These are phyloP conservation scores for Syzygium aromaticum DNA, from an alignment of 345 rosid genomes.

Conservation along the genomic window DNA sequence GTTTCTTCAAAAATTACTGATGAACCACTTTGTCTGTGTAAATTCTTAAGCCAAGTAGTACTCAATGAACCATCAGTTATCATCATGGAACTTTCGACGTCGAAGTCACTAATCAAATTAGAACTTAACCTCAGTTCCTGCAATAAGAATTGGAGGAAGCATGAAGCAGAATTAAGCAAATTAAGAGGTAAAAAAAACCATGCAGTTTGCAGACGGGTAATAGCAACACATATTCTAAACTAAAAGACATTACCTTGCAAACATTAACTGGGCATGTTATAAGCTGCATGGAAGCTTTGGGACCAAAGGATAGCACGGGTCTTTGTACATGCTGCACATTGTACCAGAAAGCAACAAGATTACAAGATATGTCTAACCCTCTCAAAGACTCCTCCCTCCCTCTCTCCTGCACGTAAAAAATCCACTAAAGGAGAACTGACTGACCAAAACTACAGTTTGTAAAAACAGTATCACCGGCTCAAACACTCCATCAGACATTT, in stretches of 20 bases:
- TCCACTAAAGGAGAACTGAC: neutral
- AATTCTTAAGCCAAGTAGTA: constrained; percentile 74
- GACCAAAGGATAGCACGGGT: constrained; percentile 90
- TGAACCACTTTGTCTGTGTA: constrained; percentile 52
- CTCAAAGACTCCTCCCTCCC: neutral
- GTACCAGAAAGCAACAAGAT: neutral
- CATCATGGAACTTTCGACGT: constrained; percentile 55
- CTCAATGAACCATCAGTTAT: constrained; percentile 66
- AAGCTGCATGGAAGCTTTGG: constrained; percentile 73
- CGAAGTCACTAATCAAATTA: constrained; percentile 62
- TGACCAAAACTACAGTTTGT: neutral
- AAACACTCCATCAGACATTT: neutral
- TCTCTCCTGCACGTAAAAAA: neutral
- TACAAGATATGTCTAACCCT: neutral
- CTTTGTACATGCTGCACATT: constrained; percentile 83
- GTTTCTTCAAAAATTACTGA: constrained; percentile 42
- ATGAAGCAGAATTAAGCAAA: neutral
- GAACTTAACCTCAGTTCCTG: constrained; percentile 84
- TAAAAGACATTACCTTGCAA: constrained; percentile 59
- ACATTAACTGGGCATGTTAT: constrained; percentile 81
- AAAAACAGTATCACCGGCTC: neutral
- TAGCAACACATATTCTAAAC: neutral
- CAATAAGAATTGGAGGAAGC: constrained; percentile 4
- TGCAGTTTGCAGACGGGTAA: neutral
- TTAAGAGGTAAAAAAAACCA: neutral